Percentiles rank a stretch among this genome's conserved stretches.
phyloP scores from a whole-genome alignment of 2,329 filamentous ascomycete species.

The Hypoxylon sp. region DNA sequence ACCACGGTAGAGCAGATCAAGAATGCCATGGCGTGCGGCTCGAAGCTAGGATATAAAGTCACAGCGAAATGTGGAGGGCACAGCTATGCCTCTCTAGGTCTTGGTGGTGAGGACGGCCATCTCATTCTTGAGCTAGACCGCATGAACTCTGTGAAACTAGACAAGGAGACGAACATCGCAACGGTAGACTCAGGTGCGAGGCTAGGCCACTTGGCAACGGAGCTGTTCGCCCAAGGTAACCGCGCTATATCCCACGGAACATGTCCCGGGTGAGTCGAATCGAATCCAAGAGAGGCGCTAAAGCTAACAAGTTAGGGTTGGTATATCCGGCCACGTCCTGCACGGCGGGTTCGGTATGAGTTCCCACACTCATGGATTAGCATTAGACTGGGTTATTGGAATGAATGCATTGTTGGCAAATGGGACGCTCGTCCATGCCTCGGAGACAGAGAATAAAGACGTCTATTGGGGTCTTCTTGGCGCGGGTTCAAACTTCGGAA shows the following conservation, averaged over 20 bases:
- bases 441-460: conserved; percentile 53
- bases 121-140: conserved; percentile 62
- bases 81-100: conserved; percentile 63
- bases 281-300: background rate
- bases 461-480: conserved; percentile 55
- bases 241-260: conserved; percentile 57
- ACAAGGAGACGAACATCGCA: conserved; percentile 57
- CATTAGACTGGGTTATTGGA: conserved; percentile 61
- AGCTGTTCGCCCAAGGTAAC: conserved; percentile 54
- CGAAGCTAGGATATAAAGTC: conserved; percentile 59
- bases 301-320: conserved; percentile 52
- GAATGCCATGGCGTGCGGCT: conserved; percentile 61
- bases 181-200: conserved; percentile 61
- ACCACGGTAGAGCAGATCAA: conserved; percentile 60
- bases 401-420: conserved; percentile 53
- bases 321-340: conserved; percentile 56
- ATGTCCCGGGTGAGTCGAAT: conserved; percentile 56
- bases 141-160: conserved; percentile 59
- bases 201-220: conserved; percentile 58
- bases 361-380: conserved; percentile 62
- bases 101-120: conserved; percentile 62
- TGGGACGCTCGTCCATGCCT: conserved; percentile 51
- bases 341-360: conserved; percentile 58
- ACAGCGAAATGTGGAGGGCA: conserved; percentile 65
- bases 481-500: conserved; percentile 55